A percentile compares a stretch with the other conserved stretches of the same genome.
phyloP scores from a whole-genome alignment of 2,329 filamentous ascomycete genomes.

The Hymenoscyphus fraxineus region DNA sequence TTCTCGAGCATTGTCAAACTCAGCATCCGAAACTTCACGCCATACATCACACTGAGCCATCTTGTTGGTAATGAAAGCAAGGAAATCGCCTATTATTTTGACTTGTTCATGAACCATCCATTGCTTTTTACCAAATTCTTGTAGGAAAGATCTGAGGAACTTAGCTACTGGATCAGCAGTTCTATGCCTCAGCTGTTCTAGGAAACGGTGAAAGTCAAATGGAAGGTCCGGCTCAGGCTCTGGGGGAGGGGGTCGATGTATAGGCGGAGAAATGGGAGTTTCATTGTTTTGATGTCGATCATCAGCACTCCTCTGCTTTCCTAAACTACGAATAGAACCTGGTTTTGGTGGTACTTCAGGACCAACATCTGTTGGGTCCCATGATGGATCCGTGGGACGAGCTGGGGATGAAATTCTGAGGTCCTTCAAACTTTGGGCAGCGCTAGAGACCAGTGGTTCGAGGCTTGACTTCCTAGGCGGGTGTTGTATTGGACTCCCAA shows the following conservation, averaged over 20 bases:
- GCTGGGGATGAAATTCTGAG: slow-evolving; percentile 26
- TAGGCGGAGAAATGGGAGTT: slow-evolving; percentile 45
- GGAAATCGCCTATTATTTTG: slow-evolving; percentile 95
- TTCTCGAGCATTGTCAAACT: slow-evolving; percentile 97
- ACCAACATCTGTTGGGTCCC: slow-evolving; percentile 32
- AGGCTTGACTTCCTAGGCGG: slow-evolving; percentile 85
- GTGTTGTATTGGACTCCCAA: slow-evolving; percentile 63
- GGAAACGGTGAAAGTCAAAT: slow-evolving; percentile 95
- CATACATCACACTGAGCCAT: slow-evolving; percentile 97
- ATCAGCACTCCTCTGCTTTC: slow-evolving; percentile 34
- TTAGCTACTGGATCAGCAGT: slow-evolving; percentile 97
- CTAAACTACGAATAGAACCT: slow-evolving; percentile 33
- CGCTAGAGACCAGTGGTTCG: slow-evolving; percentile 52
- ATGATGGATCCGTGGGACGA: slow-evolving; percentile 15
- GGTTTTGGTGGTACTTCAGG: slow-evolving; percentile 42
- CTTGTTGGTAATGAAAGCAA: slow-evolving; percentile 95
- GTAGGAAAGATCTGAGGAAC: slow-evolving; percentile 89
- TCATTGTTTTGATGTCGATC: slow-evolving; percentile 45
- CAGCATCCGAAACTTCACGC: slow-evolving; percentile 90
- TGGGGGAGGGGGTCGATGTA: slow-evolving; percentile 62
- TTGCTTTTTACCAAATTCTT: slow-evolving; percentile 93
- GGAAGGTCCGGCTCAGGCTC: slow-evolving; percentile 79
- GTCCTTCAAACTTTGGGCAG: slow-evolving; percentile 30
- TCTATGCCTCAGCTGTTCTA: slow-evolving; percentile 92
- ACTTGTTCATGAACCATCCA: slow-evolving; percentile 99